phyloP scores from a whole-genome alignment of 2,329 filamentous ascomycete species.

The Neoascochyta sp. region DNA sequence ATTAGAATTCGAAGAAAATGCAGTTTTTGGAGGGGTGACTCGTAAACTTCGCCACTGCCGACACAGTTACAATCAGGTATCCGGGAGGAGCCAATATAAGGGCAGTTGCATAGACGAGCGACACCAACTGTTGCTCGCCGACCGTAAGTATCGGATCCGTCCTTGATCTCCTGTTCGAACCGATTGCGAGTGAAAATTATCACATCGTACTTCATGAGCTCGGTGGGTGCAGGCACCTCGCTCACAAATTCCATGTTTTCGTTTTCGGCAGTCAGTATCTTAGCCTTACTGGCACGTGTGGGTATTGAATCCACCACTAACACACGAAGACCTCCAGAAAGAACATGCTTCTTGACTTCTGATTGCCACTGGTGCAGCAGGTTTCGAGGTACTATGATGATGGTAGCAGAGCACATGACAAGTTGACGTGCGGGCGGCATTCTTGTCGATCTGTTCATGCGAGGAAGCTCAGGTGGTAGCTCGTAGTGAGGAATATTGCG shows the following conservation, averaged over 20 bases:
- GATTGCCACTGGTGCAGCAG: conserved; percentile 78
- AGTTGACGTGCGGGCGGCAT: conserved; percentile 49
- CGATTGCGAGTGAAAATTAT: conserved; percentile 71
- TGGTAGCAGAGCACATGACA: conserved; percentile 63
- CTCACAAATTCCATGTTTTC: conserved; percentile 37
- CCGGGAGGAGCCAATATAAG: conserved; percentile 46
- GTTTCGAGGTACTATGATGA: conserved; percentile 80
- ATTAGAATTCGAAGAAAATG: conserved; percentile 88
- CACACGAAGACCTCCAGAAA: conserved; percentile 56
- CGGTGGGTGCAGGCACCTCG: conserved; percentile 54
- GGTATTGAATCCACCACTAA: conserved; percentile 54
- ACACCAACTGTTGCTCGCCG: conserved; percentile 31
- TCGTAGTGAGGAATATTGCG: conserved; percentile 40
- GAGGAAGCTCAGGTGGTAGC: conserved; percentile 39
- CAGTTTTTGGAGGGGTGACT: conserved; percentile 63
- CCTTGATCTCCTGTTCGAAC: conserved; percentile 65
- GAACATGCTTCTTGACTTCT: conserved; percentile 76
- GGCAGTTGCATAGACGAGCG: conserved; percentile 29
- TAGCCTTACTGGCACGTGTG: conserved; percentile 19
- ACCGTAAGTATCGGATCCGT: conserved; percentile 47
- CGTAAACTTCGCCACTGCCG: conserved; percentile 42
- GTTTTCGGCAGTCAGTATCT: conserved; percentile 5
- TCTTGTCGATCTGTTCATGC: conserved; percentile 43
- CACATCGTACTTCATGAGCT: conserved; percentile 67
- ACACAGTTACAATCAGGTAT: conserved; percentile 46